Conservation (phyloP, 306 rosid species). For the Pterocarpus macrocarpus region DNA sequence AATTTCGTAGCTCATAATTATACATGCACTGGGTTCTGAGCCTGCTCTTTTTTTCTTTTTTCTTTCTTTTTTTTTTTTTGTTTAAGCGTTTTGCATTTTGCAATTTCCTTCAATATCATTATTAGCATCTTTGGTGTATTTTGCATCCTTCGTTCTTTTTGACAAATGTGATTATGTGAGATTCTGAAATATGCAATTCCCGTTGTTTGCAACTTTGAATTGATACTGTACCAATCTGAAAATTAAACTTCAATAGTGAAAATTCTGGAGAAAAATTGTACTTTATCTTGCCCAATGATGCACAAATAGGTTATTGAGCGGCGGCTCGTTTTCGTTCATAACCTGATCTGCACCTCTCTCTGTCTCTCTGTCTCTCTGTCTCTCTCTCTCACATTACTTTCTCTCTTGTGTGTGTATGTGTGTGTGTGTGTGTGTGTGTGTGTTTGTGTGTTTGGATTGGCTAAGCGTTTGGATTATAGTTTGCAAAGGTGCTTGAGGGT, state of each 20-base stretch:
- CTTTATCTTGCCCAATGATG: constrained; percentile 42
- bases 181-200: neutral
- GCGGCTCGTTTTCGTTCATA: constrained; percentile 27
- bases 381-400: neutral
- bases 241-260: neutral
- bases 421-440: neutral
- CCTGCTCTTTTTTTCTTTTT: no score
- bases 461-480: neutral
- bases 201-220: neutral
- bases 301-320: constrained; percentile 19
- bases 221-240: neutral
- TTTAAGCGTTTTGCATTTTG: neutral
- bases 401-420: neutral
- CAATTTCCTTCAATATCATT: neutral
- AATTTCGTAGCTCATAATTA: no score
- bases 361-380: constrained; percentile 15
- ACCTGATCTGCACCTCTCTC: constrained; percentile 25
- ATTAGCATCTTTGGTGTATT: neutral
- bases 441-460: neutral
- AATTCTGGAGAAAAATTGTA: neutral
- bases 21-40: no score
- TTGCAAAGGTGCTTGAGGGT: constrained; percentile 14
- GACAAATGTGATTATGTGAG: neutral
- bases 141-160: neutral
- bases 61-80: neutral